phyloP scores from a whole-genome alignment of 148 eudicot species.

The Tetragonia tetragonoides region DNA sequence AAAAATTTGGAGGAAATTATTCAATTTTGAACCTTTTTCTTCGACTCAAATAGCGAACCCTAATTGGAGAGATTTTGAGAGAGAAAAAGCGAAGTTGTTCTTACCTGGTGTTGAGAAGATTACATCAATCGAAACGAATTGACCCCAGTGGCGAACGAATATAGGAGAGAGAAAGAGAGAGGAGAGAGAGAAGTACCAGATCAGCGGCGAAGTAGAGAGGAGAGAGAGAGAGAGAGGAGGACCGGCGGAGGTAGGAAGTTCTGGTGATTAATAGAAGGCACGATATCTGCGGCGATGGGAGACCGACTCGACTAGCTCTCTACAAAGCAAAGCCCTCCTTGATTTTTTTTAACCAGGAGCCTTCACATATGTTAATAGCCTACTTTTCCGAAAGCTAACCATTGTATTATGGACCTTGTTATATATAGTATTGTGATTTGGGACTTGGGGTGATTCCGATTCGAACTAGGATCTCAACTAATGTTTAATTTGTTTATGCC shows the following conservation, averaged over 20 bases:
- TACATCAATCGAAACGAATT: not conserved
- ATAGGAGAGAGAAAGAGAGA: not conserved
- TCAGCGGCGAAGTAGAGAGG: constrained; percentile 3
- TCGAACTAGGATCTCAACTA: too few species aligned
- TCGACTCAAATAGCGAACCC: not conserved
- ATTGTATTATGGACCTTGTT: too few species aligned
- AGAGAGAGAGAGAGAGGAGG: not conserved
- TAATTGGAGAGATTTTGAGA: not conserved
- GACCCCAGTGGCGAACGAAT: not conserved
- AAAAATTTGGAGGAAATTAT: not conserved
- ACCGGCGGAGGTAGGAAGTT: not conserved
- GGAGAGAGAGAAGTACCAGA: constrained; percentile 9
- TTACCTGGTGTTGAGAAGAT: not conserved
- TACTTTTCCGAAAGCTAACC: too few species aligned
- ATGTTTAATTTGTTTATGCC: too few species aligned
- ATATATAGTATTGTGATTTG: too few species aligned
- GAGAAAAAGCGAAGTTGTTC: not conserved
- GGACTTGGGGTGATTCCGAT: too few species aligned
- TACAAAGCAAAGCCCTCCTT: too few species aligned
- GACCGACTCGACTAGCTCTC: not conserved
- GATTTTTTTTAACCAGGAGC: too few species aligned
- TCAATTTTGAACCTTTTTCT: not conserved
- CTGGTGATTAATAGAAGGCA: not conserved
- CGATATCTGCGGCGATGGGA: not conserved
- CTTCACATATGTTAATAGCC: too few species aligned